Evolutionary conservation across 805 yeast species (phyloP).

Genomic region (Saccharomycopsis schoenii): DNA sequence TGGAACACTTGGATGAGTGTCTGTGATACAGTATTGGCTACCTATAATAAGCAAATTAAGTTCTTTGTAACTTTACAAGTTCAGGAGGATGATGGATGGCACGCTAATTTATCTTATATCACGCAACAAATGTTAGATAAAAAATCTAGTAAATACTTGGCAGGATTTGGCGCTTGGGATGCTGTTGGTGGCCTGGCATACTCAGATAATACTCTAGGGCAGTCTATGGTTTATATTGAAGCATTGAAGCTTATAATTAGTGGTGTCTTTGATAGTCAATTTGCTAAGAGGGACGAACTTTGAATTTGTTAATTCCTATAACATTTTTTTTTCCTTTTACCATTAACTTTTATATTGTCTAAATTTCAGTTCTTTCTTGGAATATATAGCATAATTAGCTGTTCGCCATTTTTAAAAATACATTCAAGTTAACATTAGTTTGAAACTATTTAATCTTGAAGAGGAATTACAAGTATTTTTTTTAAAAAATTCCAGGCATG

Average conservation of each 20-base stretch:
- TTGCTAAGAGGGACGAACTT: constrained; percentile 15
- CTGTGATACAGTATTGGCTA: constrained; percentile 34
- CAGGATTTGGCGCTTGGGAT: constrained; percentile 17
- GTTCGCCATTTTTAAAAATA: no score
- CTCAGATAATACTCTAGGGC: constrained; percentile 6
- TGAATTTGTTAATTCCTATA: background rate
- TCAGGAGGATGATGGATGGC: constrained; percentile 5
- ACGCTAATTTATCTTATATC: constrained; percentile 5
- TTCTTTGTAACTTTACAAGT: constrained; percentile 14
- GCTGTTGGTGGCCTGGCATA: constrained; percentile 12
- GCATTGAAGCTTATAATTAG: constrained; percentile 13
- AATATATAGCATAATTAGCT: no score
- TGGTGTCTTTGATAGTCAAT: constrained; percentile 5
- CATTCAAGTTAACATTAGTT: no score
- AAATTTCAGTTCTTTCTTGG: no score
- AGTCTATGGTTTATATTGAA: constrained; percentile 2
- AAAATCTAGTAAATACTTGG: constrained; percentile 1
- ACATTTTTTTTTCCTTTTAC: no score
- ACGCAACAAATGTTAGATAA: constrained; percentile 7
- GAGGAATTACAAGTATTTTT: no score
- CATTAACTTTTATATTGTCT: no score
- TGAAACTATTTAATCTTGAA: no score
- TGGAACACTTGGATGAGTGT: constrained; percentile 44
- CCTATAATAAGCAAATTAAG: constrained; percentile 30
- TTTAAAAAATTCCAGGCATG: no score